Evolutionary conservation across 352 stramenopile genomes (phyloP).

Genomic region (Phytopythium aichiense): DNA sequence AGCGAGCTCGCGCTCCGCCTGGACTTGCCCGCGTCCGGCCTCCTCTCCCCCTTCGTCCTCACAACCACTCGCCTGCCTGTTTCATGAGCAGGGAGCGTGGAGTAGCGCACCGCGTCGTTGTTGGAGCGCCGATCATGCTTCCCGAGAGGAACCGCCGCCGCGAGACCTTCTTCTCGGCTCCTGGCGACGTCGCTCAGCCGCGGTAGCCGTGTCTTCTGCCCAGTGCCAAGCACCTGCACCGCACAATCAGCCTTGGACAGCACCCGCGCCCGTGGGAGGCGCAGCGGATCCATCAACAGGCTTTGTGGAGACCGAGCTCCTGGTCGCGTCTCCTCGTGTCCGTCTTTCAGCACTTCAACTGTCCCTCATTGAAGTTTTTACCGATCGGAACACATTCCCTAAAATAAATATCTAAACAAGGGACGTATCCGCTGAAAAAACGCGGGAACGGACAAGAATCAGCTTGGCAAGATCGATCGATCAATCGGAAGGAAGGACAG

Average conservation of each 20-base stretch:
- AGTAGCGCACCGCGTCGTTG: background rate
- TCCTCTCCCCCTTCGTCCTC: background rate
- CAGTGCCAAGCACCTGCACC: background rate
- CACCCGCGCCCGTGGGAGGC: background rate
- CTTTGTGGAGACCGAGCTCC: background rate
- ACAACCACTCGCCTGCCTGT: background rate
- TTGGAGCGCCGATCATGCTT: background rate
- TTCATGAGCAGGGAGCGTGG: no score
- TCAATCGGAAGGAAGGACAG: background rate
- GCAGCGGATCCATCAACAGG: background rate
- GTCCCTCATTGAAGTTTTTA: background rate
- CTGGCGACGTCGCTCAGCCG: background rate
- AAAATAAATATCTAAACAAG: background rate
- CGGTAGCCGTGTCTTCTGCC: background rate
- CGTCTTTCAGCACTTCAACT: conserved; percentile 4
- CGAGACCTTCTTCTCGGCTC: background rate
- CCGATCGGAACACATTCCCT: background rate
- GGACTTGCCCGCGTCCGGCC: background rate
- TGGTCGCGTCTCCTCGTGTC: background rate
- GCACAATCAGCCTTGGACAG: background rate
- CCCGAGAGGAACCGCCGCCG: background rate
- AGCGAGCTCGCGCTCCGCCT: background rate
- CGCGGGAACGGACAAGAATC: background rate
- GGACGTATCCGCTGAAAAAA: background rate
- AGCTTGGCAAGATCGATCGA: background rate